These are phyloP conservation scores for Erigeron philadelphicus DNA, from an alignment of 140 eudicot genomes.

Conservation along the genomic window DNA sequence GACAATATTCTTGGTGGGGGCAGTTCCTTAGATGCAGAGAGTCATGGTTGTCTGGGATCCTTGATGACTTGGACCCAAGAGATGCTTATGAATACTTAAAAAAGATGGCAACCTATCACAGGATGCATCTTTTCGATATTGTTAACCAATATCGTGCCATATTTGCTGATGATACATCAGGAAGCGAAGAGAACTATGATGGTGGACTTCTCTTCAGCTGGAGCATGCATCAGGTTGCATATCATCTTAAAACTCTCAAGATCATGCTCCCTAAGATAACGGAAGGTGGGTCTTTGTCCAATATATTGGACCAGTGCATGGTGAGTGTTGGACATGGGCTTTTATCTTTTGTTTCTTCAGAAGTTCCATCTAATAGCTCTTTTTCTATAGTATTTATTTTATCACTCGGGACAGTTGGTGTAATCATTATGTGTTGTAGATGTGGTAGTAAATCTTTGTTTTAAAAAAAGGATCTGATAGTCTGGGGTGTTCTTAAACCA, in stretches of 20 bases:
- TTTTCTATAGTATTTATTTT: not conserved
- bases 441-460: too few species aligned
- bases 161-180: conserved; percentile 95
- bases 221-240: conserved; percentile 91
- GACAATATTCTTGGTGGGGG: conserved; percentile 15
- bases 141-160: conserved; percentile 98
- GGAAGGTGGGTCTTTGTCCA: conserved; percentile 97
- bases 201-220: conserved; percentile 98
- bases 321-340: conserved; percentile 34
- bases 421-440: too few species aligned
- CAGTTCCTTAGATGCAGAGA: conserved; percentile 97
- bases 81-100: conserved; percentile 91
- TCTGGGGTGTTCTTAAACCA: not conserved
- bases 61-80: conserved; percentile 95
- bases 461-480: not conserved
- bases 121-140: conserved; percentile 94
- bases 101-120: conserved; percentile 76
- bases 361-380: not conserved
- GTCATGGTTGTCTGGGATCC: conserved; percentile 92
- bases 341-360: not conserved
- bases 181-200: conserved; percentile 94
- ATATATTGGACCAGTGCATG: conserved; percentile 90
- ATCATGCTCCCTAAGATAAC: conserved; percentile 87
- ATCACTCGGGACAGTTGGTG: too few species aligned
- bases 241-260: conserved; percentile 78